Conservation (phyloP, 2,329 filamentous ascomycete genomes). For the Pseudogymnoascus sp. region DNA sequence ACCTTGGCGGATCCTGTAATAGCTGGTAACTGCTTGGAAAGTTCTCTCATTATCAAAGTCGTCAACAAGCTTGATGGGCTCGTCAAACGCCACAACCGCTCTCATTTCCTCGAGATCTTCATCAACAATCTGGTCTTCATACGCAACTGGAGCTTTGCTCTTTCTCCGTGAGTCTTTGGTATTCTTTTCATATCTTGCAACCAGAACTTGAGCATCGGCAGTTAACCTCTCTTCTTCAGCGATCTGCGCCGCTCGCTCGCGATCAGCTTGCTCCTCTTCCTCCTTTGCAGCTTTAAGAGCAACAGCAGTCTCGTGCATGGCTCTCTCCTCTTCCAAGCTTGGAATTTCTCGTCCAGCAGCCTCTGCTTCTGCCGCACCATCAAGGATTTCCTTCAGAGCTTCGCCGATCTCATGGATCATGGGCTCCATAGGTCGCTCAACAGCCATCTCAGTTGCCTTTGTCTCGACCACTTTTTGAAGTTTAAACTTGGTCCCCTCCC, state of each 20-base stretch:
- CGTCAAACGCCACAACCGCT: constrained; percentile 56
- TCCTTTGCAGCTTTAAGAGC: constrained; percentile 49
- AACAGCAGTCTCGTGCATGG: constrained; percentile 69
- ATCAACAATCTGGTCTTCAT: constrained; percentile 35
- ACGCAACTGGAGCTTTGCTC: constrained; percentile 37
- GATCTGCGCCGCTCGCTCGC: constrained; percentile 48
- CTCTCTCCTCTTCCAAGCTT: constrained; percentile 83
- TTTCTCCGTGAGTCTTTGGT: constrained; percentile 59
- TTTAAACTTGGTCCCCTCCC: constrained; percentile 64
- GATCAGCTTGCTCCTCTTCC: constrained; percentile 39
- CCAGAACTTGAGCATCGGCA: constrained; percentile 59
- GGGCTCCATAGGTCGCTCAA: constrained; percentile 41
- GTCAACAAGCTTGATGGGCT: constrained; percentile 57
- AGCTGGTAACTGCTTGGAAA: constrained; percentile 67
- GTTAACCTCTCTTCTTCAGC: constrained; percentile 53
- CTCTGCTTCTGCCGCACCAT: constrained; percentile 76
- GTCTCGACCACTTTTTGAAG: constrained; percentile 59
- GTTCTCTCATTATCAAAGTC: constrained; percentile 54
- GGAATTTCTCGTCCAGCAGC: constrained; percentile 70
- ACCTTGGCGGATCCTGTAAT: constrained; percentile 58
- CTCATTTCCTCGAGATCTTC: constrained; percentile 29
- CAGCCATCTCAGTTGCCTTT: constrained; percentile 46
- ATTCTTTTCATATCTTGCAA: constrained; percentile 58
- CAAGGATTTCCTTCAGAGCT: constrained; percentile 61
- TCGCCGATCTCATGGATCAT: constrained; percentile 42